A percentile compares a stretch with the other conserved stretches of the same genome.
phyloP scores from a whole-genome alignment of 768 basidiomycete species.

The Rhodotorula graminis region DNA sequence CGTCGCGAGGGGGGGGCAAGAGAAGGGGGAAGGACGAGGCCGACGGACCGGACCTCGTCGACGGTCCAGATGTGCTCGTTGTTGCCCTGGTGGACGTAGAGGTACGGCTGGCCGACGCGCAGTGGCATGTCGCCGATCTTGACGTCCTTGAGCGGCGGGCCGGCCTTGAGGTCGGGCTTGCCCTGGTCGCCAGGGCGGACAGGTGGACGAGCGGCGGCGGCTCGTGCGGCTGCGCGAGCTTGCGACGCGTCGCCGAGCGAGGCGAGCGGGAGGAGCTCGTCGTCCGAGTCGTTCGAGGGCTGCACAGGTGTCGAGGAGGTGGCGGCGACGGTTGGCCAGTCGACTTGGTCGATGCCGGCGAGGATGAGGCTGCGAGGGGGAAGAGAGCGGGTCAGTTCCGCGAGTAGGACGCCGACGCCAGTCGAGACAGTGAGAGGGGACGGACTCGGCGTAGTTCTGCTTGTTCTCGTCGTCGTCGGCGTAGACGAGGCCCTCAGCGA shows the following conservation, averaged over 20 bases:
- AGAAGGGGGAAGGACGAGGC: background rate
- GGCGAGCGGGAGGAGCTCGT: background rate
- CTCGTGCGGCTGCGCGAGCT: no score
- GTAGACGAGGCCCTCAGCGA: conserved; percentile 13
- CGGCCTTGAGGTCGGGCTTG: background rate
- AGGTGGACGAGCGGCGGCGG: background rate
- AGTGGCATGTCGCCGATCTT: conserved; percentile 15
- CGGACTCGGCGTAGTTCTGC: background rate
- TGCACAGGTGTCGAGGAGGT: no score
- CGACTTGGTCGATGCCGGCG: background rate
- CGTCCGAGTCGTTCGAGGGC: background rate
- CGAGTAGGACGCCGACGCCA: background rate
- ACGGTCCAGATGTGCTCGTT: conserved; percentile 20
- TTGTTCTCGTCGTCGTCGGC: background rate
- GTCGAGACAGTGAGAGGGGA: background rate
- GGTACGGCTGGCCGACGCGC: conserved; percentile 18
- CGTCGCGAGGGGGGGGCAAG: no score
- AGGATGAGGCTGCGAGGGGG: background rate
- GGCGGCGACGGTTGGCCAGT: background rate
- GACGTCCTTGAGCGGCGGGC: background rate
- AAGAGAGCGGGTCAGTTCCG: background rate
- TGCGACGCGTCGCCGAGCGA: no score
- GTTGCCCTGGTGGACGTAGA: conserved; percentile 20
- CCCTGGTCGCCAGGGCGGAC: background rate
- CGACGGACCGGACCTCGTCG: conserved; percentile 12